Base-by-base conservation (phyloP, 139 green algal genomes). In the Trebouxia sp. region DNA sequence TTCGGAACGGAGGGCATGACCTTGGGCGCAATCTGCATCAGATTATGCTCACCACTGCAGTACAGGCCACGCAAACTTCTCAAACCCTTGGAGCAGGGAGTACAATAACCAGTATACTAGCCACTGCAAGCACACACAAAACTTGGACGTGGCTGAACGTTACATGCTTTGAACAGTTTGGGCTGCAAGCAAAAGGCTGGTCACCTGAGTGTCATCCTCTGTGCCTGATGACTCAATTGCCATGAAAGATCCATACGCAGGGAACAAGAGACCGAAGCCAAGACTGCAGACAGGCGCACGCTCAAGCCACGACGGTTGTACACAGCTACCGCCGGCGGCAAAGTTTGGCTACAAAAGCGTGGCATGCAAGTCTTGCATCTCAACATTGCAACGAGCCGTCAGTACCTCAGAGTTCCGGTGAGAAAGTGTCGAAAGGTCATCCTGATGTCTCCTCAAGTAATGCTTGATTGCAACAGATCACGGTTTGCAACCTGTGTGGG, bases 81-180 rank as follows among this genome's bases (percentile, higher is more conserved):
- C 76, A 11, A 81, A 50, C 22, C 65, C 41, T 45, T 81, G 76
- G 28, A 81, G 38, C 26, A 81, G 38, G 15, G 76, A 72, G 38
- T 75, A 81, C 28, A 81, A 42, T 30, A 81, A 39, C 76, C 76
- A 81, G 38, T 81, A 81, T 37, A 81, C 62, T 55, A 81, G 39
- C 76, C 76, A 81, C 76, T 81, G 55, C 55, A 50, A 38, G 5
- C 20, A 37, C 14, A 50, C 6, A 50, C 22, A 37, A 41, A 7
- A 55, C 17, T 39, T 41, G 65, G 28, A 15, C 56, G 24, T 55
- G 38, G 39, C 28, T 48, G 17, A 15, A 24, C 26, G 4, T 14
- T 7, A 55, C 6, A 22, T 28, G 4, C 26, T 6, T 3, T 17
- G 2, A 28, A 22, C 50, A 58, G 50, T 22, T 58, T 58, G 50